phyloP scores from a whole-genome alignment of 78 protist genomes.

The Polysphondylium violaceum region DNA sequence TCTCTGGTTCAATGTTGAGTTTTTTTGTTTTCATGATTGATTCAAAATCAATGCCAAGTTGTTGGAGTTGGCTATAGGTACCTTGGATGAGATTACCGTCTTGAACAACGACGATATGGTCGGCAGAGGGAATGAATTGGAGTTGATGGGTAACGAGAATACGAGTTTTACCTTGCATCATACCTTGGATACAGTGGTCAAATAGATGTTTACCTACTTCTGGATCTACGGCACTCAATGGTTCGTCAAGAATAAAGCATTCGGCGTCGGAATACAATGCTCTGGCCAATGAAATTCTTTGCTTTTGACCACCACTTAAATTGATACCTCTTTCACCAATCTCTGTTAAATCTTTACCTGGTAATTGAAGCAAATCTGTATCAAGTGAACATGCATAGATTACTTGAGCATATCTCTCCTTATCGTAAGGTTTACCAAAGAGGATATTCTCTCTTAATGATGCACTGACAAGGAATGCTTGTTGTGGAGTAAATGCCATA shows the following conservation, averaged over 20 bases:
- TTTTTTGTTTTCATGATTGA: slow-evolving; percentile 58
- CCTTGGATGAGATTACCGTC: slow-evolving; percentile 68
- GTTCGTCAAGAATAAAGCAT: slow-evolving; percentile 92
- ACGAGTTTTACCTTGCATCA: slow-evolving; percentile 62
- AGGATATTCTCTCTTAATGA: slow-evolving; percentile 96
- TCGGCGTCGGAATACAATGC: slow-evolving; percentile 88
- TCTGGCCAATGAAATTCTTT: slow-evolving; percentile 95
- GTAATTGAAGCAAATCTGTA: slow-evolving; percentile 80
- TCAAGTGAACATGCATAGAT: slow-evolving; percentile 88
- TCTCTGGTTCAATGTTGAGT: neutral
- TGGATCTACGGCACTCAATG: slow-evolving; percentile 94
- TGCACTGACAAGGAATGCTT: slow-evolving; percentile 92
- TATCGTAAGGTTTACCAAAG: slow-evolving; percentile 91
- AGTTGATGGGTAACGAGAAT: slow-evolving; percentile 88
- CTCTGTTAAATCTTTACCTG: slow-evolving; percentile 93
- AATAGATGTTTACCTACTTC: slow-evolving; percentile 90
- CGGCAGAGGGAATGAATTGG: slow-evolving; percentile 84
- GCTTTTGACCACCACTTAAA: slow-evolving; percentile 98
- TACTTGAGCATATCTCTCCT: slow-evolving; percentile 71
- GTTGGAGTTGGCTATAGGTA: slow-evolving; percentile 58
- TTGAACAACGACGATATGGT: slow-evolving; percentile 80
- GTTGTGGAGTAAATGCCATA: slow-evolving; percentile 86
- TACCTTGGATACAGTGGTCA: slow-evolving; percentile 60
- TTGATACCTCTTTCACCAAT: slow-evolving; percentile 98
- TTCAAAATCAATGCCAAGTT: slow-evolving; percentile 67